Conservation (phyloP, 441 rosid genomes). For the Populus tomentosa region DNA sequence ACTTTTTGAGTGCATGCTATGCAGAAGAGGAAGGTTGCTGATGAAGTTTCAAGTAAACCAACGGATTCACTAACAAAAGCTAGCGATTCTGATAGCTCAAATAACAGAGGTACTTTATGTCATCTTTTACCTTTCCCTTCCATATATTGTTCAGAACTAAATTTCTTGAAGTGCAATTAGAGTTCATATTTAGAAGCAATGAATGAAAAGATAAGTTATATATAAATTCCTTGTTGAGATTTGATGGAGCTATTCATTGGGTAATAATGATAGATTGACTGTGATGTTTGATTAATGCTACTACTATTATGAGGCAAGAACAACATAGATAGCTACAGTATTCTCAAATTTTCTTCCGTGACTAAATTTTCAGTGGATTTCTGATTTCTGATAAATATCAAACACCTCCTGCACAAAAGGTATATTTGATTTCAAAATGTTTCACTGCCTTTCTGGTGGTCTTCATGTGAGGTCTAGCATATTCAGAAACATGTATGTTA, state of each 20-base stretch:
- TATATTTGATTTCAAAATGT: background rate
- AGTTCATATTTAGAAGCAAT: background rate
- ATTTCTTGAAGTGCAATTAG: background rate
- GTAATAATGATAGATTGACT: no score
- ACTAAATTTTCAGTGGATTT: background rate
- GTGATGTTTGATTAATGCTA: no score
- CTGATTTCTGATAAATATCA: background rate
- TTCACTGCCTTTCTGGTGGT: background rate
- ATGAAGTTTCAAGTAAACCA: constrained; percentile 45
- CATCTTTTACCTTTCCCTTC: background rate
- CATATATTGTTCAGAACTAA: background rate
- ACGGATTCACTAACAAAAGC: constrained; percentile 50
- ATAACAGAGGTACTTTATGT: constrained; percentile 32
- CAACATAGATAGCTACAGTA: background rate
- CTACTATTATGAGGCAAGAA: background rate
- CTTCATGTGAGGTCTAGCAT: background rate
- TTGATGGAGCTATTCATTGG: no score
- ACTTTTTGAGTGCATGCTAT: constrained; percentile 1
- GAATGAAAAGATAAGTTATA: background rate
- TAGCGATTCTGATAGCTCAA: constrained; percentile 20
- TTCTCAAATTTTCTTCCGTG: background rate
- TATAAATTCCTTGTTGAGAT: no score
- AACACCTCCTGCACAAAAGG: background rate
- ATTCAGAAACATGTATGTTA: background rate
- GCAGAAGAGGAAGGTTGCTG: constrained; percentile 64